phyloP scores from a whole-genome alignment of 1,284 basidiomycete genomes.

The Pseudozyma flocculosa region DNA sequence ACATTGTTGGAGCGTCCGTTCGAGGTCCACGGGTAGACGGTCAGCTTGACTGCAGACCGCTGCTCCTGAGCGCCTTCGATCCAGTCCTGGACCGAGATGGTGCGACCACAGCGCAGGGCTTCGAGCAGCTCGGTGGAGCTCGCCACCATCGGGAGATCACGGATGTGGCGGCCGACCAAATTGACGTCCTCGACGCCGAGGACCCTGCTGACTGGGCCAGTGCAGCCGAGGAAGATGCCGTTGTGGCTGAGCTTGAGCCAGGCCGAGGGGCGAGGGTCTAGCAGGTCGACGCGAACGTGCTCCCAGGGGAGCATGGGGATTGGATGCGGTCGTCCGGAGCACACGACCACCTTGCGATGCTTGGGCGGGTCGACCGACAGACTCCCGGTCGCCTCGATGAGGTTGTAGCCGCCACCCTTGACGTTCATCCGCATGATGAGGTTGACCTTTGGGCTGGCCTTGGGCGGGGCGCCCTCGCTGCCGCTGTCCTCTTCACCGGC shows the following conservation, averaged over 20 bases:
- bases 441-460: slow-evolving; percentile 21
- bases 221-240: slow-evolving; percentile 33
- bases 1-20: slow-evolving; percentile 23
- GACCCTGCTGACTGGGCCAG: slow-evolving; percentile 30
- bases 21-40: slow-evolving; percentile 39
- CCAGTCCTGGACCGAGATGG: slow-evolving; percentile 32
- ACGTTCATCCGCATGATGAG: slow-evolving; percentile 35
- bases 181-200: slow-evolving; percentile 31
- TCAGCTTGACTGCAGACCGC: slow-evolving; percentile 25
- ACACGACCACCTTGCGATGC: slow-evolving; percentile 38
- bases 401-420: slow-evolving; percentile 24
- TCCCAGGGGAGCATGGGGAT: slow-evolving; percentile 38
- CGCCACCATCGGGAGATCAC: slow-evolving; percentile 34
- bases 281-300: slow-evolving; percentile 26
- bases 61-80: slow-evolving; percentile 11
- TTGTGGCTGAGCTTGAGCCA: slow-evolving; percentile 40
- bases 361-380: slow-evolving; percentile 36
- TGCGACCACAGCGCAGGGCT: slow-evolving; percentile 23
- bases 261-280: slow-evolving; percentile 13
- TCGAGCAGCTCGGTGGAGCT: slow-evolving; percentile 32
- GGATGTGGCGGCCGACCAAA: slow-evolving; percentile 26
- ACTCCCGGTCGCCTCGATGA: slow-evolving; percentile 33
- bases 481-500: slow-evolving; percentile 13
- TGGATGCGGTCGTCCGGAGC: slow-evolving; percentile 31
- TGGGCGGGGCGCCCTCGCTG: slow-evolving; percentile 17